Percentiles rank a stretch among this genome's conserved stretches.
These are phyloP conservation scores for Centaurea solstitialis DNA, from an alignment of 129 eudicot genomes.

Conservation along the genomic window DNA sequence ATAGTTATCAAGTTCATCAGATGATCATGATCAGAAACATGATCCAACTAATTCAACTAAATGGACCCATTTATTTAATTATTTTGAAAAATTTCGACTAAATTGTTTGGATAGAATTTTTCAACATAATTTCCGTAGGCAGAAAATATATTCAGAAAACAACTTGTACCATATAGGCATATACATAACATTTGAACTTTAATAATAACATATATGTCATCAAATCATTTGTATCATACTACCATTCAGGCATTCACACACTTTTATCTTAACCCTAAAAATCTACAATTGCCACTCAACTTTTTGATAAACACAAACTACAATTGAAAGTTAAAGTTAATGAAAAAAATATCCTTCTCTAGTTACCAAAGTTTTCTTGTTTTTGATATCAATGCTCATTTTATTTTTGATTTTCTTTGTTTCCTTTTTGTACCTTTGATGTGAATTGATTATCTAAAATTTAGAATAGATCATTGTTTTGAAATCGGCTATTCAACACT, in stretches of 20 bases:
- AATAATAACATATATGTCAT: neutral
- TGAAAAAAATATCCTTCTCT: neutral
- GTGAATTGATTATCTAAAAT: neutral
- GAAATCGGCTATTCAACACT: neutral
- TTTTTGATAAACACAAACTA: neutral
- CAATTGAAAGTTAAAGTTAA: neutral
- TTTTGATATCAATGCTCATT: neutral
- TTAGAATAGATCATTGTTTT: neutral
- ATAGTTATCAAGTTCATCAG: neutral
- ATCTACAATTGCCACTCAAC: neutral
- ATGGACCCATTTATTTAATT: neutral
- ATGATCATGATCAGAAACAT: conserved; percentile 4
- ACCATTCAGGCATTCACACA: neutral
- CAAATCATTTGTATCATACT: neutral
- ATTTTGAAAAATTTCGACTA: neutral
- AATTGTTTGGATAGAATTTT: neutral
- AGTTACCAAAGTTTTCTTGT: conserved; percentile 1
- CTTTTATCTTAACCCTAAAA: neutral
- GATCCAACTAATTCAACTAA: neutral
- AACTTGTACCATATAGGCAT: neutral
- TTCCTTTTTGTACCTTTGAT: neutral
- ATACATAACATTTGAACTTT: neutral
- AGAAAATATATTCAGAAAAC: neutral
- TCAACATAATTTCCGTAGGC: neutral
- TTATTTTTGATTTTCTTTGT: neutral